Evolutionary conservation across 805 yeast genomes (phyloP).

Genomic region (Cyberlindnera galapagoensis): DNA sequence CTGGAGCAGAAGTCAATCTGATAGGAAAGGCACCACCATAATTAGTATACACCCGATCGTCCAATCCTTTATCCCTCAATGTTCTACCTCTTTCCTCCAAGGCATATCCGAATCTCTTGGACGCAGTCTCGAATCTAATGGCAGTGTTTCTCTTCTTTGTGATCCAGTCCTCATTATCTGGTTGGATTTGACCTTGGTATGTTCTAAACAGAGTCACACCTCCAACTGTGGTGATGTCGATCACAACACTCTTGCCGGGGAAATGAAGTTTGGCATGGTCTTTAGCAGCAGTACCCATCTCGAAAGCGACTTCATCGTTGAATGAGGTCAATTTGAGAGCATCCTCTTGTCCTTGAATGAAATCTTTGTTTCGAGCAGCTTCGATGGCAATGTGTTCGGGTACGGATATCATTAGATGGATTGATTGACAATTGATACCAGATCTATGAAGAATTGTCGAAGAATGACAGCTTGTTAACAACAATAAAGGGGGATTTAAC

Average conservation of each 20-base stretch:
- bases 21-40: constrained; percentile 57
- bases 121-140: constrained; percentile 40
- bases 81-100: constrained; percentile 31
- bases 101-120: constrained; percentile 41
- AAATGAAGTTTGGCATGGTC: constrained; percentile 25
- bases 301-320: constrained; percentile 30
- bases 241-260: constrained; percentile 28
- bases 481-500: no score
- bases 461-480: no score
- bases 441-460: no score
- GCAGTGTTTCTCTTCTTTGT: constrained; percentile 42
- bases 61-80: constrained; percentile 33
- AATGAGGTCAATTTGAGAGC: constrained; percentile 2
- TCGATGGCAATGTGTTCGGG: no score
- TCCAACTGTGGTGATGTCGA: constrained; percentile 39
- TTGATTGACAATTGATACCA: no score
- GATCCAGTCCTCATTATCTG: constrained; percentile 53
- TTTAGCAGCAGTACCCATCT: constrained; percentile 38
- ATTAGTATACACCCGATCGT: constrained; percentile 38
- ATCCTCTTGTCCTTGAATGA: constrained; percentile 4
- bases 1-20: constrained; percentile 23
- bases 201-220: constrained; percentile 45
- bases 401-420: no score
- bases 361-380: no score
- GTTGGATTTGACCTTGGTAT: constrained; percentile 24